These are phyloP conservation scores for Talaromyces atroroseus DNA, from an alignment of 2,329 filamentous ascomycete genomes.

Conservation along the genomic window DNA sequence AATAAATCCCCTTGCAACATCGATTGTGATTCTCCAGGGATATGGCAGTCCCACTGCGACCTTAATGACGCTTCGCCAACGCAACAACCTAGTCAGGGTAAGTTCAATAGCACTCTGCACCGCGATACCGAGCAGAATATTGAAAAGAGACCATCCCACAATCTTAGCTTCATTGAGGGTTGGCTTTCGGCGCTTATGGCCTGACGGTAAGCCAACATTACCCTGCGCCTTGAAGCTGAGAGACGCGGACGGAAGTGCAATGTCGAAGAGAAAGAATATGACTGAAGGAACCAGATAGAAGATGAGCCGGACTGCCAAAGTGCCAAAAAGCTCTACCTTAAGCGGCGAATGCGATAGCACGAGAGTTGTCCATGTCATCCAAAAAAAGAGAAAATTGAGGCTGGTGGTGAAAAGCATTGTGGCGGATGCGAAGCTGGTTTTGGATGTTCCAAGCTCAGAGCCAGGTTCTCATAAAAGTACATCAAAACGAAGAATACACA, in stretches of 20 bases:
- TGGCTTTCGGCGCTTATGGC: constrained; percentile 31
- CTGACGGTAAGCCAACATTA: constrained; percentile 43
- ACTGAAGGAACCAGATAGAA: constrained; percentile 71
- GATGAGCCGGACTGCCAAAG: constrained; percentile 59
- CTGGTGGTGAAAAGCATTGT: constrained; percentile 66
- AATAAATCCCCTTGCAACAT: constrained; percentile 49
- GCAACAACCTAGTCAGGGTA: constrained; percentile 49
- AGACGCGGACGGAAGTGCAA: constrained; percentile 62
- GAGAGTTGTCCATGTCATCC: constrained; percentile 82
- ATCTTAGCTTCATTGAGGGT: constrained; percentile 45
- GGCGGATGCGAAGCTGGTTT: neutral
- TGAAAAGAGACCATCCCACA: constrained; percentile 50
- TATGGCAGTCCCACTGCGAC: constrained; percentile 57
- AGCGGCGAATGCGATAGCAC: constrained; percentile 71
- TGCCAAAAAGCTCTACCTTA: constrained; percentile 68
- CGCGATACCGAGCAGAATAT: constrained; percentile 47
- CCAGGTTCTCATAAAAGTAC: neutral
- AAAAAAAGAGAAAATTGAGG: constrained; percentile 82
- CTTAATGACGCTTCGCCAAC: constrained; percentile 51
- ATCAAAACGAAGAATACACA: neutral
- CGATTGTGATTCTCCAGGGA: constrained; percentile 56
- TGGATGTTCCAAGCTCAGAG: neutral
- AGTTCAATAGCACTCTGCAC: constrained; percentile 54
- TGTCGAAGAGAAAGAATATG: constrained; percentile 68
- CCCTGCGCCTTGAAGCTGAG: constrained; percentile 65